phyloP scores from a whole-genome alignment of 2,329 filamentous ascomycete genomes.

The Apiospora aurea region DNA sequence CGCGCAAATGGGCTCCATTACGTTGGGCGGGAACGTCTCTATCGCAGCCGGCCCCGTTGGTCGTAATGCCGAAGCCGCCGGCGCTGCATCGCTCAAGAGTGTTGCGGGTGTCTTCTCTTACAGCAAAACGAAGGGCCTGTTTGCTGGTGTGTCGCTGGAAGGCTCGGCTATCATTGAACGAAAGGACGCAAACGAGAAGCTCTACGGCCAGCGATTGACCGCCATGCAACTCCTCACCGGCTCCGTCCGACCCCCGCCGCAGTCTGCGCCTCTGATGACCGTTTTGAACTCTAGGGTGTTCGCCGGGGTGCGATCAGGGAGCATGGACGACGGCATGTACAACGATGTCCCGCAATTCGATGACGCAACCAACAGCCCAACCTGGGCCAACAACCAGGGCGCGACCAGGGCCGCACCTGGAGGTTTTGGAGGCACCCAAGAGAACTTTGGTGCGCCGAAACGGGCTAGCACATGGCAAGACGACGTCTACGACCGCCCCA shows the following conservation, averaged over 20 bases:
- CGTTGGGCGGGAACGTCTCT: constrained; percentile 94
- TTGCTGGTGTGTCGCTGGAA: constrained; percentile 93
- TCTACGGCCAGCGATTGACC: constrained; percentile 85
- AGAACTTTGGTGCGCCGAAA: constrained; percentile 63
- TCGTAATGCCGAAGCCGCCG: constrained; percentile 93
- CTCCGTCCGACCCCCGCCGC: constrained; percentile 76
- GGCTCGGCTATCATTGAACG: constrained; percentile 93
- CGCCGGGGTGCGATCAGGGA: constrained; percentile 63
- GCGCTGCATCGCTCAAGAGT: constrained; percentile 87
- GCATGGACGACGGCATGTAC: constrained; percentile 75
- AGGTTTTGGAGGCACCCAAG: constrained; percentile 40
- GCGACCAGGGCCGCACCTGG: constrained; percentile 38
- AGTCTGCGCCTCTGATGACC: constrained; percentile 83
- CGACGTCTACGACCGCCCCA: constrained; percentile 72
- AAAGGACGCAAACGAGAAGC: constrained; percentile 94
- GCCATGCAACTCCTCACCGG: constrained; percentile 85
- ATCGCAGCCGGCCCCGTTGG: constrained; percentile 94
- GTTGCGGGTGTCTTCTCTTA: constrained; percentile 96
- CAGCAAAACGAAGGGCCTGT: constrained; percentile 96
- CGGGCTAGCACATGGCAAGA: constrained; percentile 78
- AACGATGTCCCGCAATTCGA: constrained; percentile 94
- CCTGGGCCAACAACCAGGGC: constrained; percentile 83
- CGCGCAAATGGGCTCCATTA: constrained; percentile 88
- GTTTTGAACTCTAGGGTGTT: constrained; percentile 88
- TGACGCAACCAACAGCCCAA: constrained; percentile 79